These are phyloP conservation scores for Sarocladium strictum DNA, from an alignment of 2,329 filamentous ascomycete species.

Conservation along the genomic window DNA sequence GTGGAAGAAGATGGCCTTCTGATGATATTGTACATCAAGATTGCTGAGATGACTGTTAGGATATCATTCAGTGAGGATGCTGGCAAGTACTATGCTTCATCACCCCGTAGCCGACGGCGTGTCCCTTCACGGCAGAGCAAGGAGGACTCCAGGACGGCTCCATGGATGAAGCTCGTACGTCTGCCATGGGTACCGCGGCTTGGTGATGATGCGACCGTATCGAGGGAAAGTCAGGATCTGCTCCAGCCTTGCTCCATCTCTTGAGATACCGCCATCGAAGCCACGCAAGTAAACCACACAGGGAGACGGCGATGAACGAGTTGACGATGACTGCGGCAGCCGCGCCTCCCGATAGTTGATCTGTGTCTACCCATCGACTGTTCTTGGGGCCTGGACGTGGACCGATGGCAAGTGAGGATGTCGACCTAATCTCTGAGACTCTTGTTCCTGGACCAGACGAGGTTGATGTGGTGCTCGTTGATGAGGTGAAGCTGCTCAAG, in stretches of 20 bases:
- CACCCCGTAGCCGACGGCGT: too few relatives aligned
- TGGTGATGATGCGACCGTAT: not conserved
- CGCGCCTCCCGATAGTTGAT: not conserved
- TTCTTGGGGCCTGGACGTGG: too few relatives aligned
- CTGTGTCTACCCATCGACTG: not conserved
- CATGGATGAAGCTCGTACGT: not conserved
- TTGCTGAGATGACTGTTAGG: too few relatives aligned
- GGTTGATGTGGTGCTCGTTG: too few relatives aligned
- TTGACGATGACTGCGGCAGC: not conserved
- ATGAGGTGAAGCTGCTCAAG: too few relatives aligned
- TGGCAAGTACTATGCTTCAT: too few relatives aligned
- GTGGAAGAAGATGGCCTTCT: too few relatives aligned
- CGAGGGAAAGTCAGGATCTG: not conserved
- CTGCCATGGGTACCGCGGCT: not conserved
- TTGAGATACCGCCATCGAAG: not conserved
- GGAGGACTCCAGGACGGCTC: not conserved
- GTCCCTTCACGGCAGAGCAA: not conserved
- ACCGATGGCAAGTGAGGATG: too few relatives aligned
- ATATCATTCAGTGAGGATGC: too few relatives aligned
- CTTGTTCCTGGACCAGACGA: not conserved
- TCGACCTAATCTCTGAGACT: not conserved
- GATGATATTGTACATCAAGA: too few relatives aligned
- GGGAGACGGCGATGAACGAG: not conserved
- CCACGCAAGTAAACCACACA: not conserved
- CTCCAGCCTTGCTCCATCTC: not conserved